These are phyloP conservation scores for Curvularia sp. DNA, from an alignment of 2,329 filamentous ascomycete genomes.

Conservation along the genomic window DNA sequence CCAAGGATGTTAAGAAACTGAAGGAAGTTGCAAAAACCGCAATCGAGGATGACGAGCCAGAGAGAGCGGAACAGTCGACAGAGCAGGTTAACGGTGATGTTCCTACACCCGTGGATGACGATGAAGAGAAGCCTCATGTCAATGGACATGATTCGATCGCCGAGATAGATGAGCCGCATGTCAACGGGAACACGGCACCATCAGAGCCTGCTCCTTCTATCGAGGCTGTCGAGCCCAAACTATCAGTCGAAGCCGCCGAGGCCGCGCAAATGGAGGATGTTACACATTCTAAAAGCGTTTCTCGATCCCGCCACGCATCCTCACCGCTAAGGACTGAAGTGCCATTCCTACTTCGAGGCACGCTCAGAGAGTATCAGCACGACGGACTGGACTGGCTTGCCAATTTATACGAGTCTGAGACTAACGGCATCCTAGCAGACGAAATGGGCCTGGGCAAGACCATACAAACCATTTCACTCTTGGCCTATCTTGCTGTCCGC, in stretches of 20 bases:
- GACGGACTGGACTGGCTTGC: constrained; percentile 97
- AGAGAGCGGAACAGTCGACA: constrained; percentile 44
- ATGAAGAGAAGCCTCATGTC: constrained; percentile 50
- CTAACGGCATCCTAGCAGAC: constrained; percentile 95
- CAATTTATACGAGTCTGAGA: constrained; percentile 87
- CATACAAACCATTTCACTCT: constrained; percentile 92
- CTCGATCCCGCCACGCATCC: constrained; percentile 40
- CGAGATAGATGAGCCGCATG: constrained; percentile 16
- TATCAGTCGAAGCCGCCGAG: constrained; percentile 26
- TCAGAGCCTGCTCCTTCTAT: constrained; percentile 5
- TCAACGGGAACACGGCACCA: constrained; percentile 23
- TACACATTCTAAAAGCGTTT: constrained; percentile 23
- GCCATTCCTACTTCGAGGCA: constrained; percentile 77
- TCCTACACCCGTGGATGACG: constrained; percentile 52
- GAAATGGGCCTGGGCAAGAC: constrained; percentile 99
- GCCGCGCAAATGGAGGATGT: constrained; percentile 25
- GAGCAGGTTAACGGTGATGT: constrained; percentile 40
- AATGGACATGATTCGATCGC: constrained; percentile 22
- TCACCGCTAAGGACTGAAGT: constrained; percentile 46
- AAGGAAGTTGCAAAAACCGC: constrained; percentile 43
- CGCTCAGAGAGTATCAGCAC: constrained; percentile 92
- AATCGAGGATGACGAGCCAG: constrained; percentile 41
- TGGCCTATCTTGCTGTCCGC: constrained; percentile 89
- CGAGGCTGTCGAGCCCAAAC: constrained; percentile 3
- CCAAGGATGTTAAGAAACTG: constrained; percentile 46